A percentile compares a stretch with the other conserved stretches of the same genome.
Conservation (phyloP, 495 filamentous ascomycete species). For the Trichocladium antarcticum region DNA sequence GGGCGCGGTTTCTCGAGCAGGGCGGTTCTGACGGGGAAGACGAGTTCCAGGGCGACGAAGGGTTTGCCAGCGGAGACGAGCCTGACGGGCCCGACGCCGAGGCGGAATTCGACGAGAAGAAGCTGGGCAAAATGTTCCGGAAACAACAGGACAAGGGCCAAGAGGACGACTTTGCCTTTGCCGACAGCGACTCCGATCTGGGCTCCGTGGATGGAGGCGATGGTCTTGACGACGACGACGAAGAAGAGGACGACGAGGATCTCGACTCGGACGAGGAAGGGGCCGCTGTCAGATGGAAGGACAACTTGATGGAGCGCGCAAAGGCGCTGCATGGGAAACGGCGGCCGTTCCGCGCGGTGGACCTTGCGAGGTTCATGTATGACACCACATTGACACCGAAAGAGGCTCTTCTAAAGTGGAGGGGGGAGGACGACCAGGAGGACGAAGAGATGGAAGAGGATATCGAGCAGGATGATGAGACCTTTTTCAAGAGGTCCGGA, state of each 20-base stretch:
- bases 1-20: slow-evolving; percentile 51
- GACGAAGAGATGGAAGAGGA: slow-evolving; percentile 42
- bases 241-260: slow-evolving; percentile 45
- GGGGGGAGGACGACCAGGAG: slow-evolving; percentile 59
- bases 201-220: slow-evolving; percentile 73
- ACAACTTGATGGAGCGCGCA: slow-evolving; percentile 69
- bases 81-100: slow-evolving; percentile 45
- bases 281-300: slow-evolving; percentile 67
- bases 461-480: slow-evolving; percentile 54
- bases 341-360: slow-evolving; percentile 58
- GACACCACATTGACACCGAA: slow-evolving; percentile 63
- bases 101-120: slow-evolving; percentile 43
- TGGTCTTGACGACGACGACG: slow-evolving; percentile 42
- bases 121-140: slow-evolving; percentile 46
- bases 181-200: slow-evolving; percentile 90
- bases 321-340: slow-evolving; percentile 56
- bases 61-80: slow-evolving; percentile 51
- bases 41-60: slow-evolving; percentile 45
- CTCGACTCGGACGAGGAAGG: slow-evolving; percentile 50
- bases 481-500: slow-evolving; percentile 68
- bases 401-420: slow-evolving; percentile 70
- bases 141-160: slow-evolving; percentile 34
- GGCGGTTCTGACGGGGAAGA: slow-evolving; percentile 47
- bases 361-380: slow-evolving; percentile 80
- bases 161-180: slow-evolving; percentile 66